Evolutionary conservation across 768 basidiomycete species (phyloP).

Genomic region (Sporobolomyces roseus): DNA sequence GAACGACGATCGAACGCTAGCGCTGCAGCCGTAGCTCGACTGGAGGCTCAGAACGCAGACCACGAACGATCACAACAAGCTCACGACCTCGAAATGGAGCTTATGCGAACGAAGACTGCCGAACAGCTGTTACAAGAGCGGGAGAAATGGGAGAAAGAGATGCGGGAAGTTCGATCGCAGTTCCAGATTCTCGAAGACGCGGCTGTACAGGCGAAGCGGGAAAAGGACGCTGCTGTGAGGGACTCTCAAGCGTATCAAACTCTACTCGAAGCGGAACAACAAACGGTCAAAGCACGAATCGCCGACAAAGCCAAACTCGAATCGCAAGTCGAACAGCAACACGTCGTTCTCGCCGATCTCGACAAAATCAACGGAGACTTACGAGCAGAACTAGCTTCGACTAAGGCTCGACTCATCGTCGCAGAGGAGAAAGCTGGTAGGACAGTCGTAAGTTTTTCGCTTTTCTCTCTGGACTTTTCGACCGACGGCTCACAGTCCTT

Average conservation of each 20-base stretch:
- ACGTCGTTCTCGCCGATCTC: slow-evolving; percentile 51
- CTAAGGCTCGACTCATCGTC: slow-evolving; percentile 41
- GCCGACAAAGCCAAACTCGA: slow-evolving; percentile 47
- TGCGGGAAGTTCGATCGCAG: slow-evolving; percentile 67
- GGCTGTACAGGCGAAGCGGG: slow-evolving; percentile 75
- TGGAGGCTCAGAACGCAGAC: slow-evolving; percentile 44
- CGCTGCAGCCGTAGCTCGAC: slow-evolving; percentile 63
- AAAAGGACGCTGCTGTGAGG: slow-evolving; percentile 67
- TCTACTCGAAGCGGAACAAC: slow-evolving; percentile 61
- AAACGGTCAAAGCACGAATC: slow-evolving; percentile 6
- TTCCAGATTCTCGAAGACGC: slow-evolving; percentile 84
- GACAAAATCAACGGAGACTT: slow-evolving; percentile 52
- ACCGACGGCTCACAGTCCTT: slow-evolving; percentile 50
- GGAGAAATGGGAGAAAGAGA: slow-evolving; percentile 72
- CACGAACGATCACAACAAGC: slow-evolving; percentile 47
- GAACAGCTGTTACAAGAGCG: slow-evolving; percentile 30
- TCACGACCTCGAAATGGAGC: slow-evolving; percentile 35
- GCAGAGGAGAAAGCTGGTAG: slow-evolving; percentile 51
- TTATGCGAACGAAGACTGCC: slow-evolving; percentile 23
- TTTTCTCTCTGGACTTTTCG: fast-evolving
- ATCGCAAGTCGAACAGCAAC: slow-evolving; percentile 47
- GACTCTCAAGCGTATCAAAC: slow-evolving; percentile 63
- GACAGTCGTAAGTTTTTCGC: slow-evolving; percentile 50
- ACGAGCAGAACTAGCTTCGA: slow-evolving; percentile 46
- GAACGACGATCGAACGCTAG: slow-evolving; percentile 67